Base-by-base conservation (phyloP, 768 basidiomycete species). In the Russula brevipes region DNA sequence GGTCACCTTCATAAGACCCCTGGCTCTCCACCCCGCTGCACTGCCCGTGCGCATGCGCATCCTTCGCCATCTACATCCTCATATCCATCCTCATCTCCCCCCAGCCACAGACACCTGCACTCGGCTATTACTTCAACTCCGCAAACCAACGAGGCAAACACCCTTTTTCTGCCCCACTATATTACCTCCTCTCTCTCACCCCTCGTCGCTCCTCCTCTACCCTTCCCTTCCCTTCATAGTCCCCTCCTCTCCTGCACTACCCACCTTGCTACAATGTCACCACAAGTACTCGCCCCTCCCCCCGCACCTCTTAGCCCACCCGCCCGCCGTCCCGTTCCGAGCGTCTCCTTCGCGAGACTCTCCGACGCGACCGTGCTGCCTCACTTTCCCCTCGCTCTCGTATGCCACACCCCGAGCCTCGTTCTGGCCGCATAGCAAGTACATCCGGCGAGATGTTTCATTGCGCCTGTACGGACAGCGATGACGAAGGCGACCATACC, bases 301-400 rank as follows among this genome's bases (percentile, higher is more conserved):
- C 47, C 61, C 14, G 19, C 70, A 65, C 55, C 65, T 53, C 39
- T 59, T 61, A 60, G 55, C 60, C 54, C 67, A 52, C 62, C 71
- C 77, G 79, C 54, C 77, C 82, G 0, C 74, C 82, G 0, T 81
- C 80, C 41, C 77, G 82, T 59, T 83, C 82, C 4, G 81, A 85
- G 68, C 77, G 78, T 10, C 78, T 86, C 51, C 76, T 86, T 54
- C 76, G 84, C 55, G 79, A 85, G 65, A 79, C 85, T 10, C 78
- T 86, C 57, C 72, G 76, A 35, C 76, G 81, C 52, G 84, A 68
- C 45, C 77, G 75, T 72, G 71, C 77, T 63, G 71, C 74, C 66
- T 50, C 63, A 55, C 64, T 67, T 45, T 69, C 44, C 64, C 72
- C 61, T 41, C 70, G 35, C 60, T 70, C 46, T 57, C 69, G 54